Percentiles rank a stretch among this genome's conserved stretches.
Conservation (phyloP, 2,329 filamentous ascomycete genomes). For the Mycogone perniciosa region DNA sequence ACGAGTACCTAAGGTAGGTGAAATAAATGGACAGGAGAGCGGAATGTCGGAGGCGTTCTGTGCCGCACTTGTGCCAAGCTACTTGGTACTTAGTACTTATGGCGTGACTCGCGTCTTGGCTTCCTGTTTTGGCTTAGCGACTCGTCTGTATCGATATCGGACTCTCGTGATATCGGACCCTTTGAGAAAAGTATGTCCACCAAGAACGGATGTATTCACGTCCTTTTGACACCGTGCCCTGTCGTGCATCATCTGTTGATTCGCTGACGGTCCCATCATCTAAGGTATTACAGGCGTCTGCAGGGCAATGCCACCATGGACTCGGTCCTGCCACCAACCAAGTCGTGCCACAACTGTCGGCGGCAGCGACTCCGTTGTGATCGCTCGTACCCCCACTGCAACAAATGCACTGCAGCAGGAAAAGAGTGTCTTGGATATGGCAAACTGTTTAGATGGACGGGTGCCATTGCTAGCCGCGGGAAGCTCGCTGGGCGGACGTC, state of each 20-base stretch:
- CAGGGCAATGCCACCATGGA: conserved; percentile 16
- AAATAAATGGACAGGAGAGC: not conserved
- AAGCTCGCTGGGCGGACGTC: conserved; percentile 36
- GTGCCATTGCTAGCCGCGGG: conserved; percentile 37
- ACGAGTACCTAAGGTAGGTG: too few relatives aligned
- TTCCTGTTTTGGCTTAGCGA: conserved; percentile 26
- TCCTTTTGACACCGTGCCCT: not conserved
- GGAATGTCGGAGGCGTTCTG: conserved; percentile 4
- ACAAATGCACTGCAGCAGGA: conserved; percentile 43
- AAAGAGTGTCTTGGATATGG: conserved; percentile 49
- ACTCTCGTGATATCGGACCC: not conserved
- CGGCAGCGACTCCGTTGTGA: conserved; percentile 48
- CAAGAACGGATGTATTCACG: not conserved
- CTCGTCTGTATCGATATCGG: not conserved
- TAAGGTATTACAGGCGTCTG: not conserved
- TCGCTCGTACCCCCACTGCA: conserved; percentile 43
- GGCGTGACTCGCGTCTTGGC: conserved; percentile 23
- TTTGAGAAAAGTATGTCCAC: not conserved
- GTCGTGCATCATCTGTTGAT: conserved; percentile 6
- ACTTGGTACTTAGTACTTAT: not conserved
- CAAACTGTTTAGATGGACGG: conserved; percentile 47
- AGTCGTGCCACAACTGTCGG: conserved; percentile 49
- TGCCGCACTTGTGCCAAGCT: not conserved
- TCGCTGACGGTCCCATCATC: conserved; percentile 5
- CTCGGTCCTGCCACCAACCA: conserved; percentile 22